A percentile compares a stretch with the other conserved stretches of the same genome.
Conservation (phyloP, 805 yeast species). For the Candida berthetii region DNA sequence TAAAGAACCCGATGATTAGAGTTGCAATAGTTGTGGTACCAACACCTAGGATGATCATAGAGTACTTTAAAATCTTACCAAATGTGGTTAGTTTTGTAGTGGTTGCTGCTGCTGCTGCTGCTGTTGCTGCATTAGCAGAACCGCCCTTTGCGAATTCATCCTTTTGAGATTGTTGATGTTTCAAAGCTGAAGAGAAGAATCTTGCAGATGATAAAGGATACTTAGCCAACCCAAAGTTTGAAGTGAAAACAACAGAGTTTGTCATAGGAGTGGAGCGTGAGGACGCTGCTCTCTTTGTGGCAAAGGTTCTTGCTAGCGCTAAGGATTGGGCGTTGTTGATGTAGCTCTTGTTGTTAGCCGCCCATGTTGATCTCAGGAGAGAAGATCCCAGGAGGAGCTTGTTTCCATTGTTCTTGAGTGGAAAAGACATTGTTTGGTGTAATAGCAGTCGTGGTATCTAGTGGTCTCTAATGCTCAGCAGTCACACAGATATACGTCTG, state of each 20-base stretch:
- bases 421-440: no score
- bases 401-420: no score
- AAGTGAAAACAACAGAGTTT: neutral
- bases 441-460: no score
- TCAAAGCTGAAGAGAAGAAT: neutral
- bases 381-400: no score
- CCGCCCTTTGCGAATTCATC: neutral
- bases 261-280: neutral
- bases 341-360: no score
- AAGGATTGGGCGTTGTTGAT: no score
- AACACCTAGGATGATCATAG: conserved; percentile 33
- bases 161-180: neutral
- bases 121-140: neutral
- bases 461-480: no score
- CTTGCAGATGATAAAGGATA: neutral
- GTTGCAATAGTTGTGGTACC: conserved; percentile 35
- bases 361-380: no score
- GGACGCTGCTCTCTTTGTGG: neutral
- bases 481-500: no score
- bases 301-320: neutral
- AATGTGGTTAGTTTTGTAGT: conserved; percentile 6
- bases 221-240: neutral
- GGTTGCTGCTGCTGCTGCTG: neutral
- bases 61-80: conserved; percentile 26
- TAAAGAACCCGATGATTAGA: conserved; percentile 43